These are phyloP conservation scores for Flaveria floridana DNA, from an alignment of 140 eudicot species.

Conservation along the genomic window DNA sequence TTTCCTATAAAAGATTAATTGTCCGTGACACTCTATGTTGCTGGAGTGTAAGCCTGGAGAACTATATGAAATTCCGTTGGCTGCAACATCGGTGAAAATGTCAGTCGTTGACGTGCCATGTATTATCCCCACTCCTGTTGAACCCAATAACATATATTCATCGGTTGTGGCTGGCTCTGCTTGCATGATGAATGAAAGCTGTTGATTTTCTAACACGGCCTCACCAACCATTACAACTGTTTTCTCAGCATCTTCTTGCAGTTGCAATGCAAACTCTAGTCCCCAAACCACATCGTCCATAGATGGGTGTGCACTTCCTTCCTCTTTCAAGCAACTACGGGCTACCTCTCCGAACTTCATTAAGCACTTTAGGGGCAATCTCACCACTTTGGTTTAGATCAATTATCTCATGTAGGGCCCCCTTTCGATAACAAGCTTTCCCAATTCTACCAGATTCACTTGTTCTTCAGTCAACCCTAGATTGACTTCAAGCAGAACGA, in stretches of 20 bases:
- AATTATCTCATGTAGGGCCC: slow-evolving; percentile 13
- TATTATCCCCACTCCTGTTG: slow-evolving; percentile 20
- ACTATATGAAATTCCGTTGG: slow-evolving; percentile 7
- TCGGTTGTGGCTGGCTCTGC: slow-evolving; percentile 26
- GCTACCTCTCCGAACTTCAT: slow-evolving; percentile 39
- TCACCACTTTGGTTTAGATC: slow-evolving; percentile 19
- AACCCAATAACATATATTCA: slow-evolving; percentile 20
- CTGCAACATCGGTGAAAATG: slow-evolving; percentile 15
- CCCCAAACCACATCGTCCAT: slow-evolving; percentile 57
- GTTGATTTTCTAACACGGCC: not conserved
- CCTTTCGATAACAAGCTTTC: slow-evolving; percentile 15
- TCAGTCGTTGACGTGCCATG: slow-evolving; percentile 12
- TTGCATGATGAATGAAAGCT: slow-evolving; percentile 4
- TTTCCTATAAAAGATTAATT: slow-evolving; percentile 5
- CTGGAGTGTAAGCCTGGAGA: not conserved
- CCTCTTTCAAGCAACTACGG: slow-evolving; percentile 32
- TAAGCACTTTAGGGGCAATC: slow-evolving; percentile 23
- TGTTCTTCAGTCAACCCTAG: slow-evolving; percentile 20
- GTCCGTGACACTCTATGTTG: not conserved
- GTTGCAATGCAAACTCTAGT: slow-evolving; percentile 51
- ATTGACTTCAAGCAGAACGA: slow-evolving; percentile 33
- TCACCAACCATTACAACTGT: not conserved
- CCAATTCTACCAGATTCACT: slow-evolving; percentile 38
- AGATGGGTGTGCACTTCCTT: slow-evolving; percentile 37
- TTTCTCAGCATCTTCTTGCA: slow-evolving; percentile 45